Percentiles rank a stretch among this genome's conserved stretches.
Evolutionary conservation across 2,329 filamentous ascomycete species (phyloP).

Genomic region (Boeremia lycopersici): DNA sequence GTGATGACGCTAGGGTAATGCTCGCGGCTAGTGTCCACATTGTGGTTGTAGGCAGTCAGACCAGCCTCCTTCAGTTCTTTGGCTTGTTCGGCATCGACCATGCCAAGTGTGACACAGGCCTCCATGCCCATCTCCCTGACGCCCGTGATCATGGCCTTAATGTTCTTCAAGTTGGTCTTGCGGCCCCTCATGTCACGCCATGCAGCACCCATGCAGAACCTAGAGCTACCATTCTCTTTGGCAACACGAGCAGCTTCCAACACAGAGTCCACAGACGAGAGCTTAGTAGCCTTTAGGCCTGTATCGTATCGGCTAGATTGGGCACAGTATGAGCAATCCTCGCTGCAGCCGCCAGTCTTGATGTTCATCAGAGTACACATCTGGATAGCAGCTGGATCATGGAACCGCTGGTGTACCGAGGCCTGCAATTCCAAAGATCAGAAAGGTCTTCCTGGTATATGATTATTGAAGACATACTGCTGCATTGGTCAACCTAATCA

Average conservation of each 20-base stretch:
- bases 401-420: conserved; percentile 81
- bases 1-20: conserved; percentile 88
- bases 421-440: conserved; percentile 56
- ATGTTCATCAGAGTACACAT: conserved; percentile 97
- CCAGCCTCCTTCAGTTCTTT: conserved; percentile 82
- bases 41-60: conserved; percentile 92
- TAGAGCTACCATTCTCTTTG: conserved; percentile 81
- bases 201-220: conserved; percentile 94
- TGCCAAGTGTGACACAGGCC: conserved; percentile 89
- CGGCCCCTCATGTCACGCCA: conserved; percentile 94
- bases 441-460: background rate
- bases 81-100: conserved; percentile 84
- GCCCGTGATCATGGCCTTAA: conserved; percentile 84
- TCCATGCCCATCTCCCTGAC: conserved; percentile 86
- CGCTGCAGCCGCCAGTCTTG: conserved; percentile 89
- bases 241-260: conserved; percentile 77
- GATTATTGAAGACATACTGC: conserved; percentile 57
- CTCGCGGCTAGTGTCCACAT: conserved; percentile 87
- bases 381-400: conserved; percentile 82
- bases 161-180: conserved; percentile 80
- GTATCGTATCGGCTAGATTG: conserved; percentile 83
- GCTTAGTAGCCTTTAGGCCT: conserved; percentile 78
- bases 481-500: conserved; percentile 78
- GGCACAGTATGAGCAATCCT: conserved; percentile 92
- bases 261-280: conserved; percentile 80